Conservation (phyloP, 805 yeast species). For the Komagataella phaffii region DNA sequence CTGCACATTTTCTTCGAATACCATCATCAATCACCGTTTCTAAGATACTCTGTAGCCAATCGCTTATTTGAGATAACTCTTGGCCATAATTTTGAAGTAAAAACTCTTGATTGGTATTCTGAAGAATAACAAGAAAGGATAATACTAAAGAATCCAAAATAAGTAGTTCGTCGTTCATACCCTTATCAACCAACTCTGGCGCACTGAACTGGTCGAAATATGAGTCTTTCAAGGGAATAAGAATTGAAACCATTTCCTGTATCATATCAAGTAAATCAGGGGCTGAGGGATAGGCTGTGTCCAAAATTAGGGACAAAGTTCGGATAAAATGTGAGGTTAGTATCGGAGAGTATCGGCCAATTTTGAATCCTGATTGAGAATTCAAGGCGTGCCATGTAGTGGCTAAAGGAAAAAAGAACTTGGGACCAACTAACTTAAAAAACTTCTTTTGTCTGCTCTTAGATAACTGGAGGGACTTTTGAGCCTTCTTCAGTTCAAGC, state of each 20-base stretch:
- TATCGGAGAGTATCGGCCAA: slow-evolving; percentile 41
- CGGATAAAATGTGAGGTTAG: slow-evolving; percentile 45
- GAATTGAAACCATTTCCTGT: slow-evolving; percentile 30
- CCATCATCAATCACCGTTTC: neutral
- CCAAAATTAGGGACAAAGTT: slow-evolving; percentile 42
- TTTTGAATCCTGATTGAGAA: slow-evolving; percentile 21
- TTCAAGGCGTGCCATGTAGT: slow-evolving; percentile 28
- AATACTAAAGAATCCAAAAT: slow-evolving; percentile 5
- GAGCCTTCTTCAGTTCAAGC: neutral
- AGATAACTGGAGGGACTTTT: slow-evolving; percentile 2
- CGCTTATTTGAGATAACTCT: slow-evolving; percentile 2
- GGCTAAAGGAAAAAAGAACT: slow-evolving; percentile 41
- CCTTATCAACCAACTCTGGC: neutral
- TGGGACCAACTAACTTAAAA: slow-evolving; percentile 26
- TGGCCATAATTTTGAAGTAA: slow-evolving; percentile 3
- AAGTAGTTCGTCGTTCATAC: slow-evolving; percentile 3
- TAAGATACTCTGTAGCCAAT: slow-evolving; percentile 1
- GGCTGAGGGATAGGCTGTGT: slow-evolving; percentile 43
- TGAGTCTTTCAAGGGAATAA: slow-evolving; percentile 1
- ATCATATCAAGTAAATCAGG: slow-evolving; percentile 42
- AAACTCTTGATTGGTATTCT: slow-evolving; percentile 5
- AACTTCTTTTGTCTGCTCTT: slow-evolving; percentile 17
- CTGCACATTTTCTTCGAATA: slow-evolving; percentile 1
- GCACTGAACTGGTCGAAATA: neutral
- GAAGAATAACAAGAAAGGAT: slow-evolving; percentile 4